Evolutionary conservation across 2,329 filamentous ascomycete species (phyloP).

Genomic region (Macrophomina phaseolina): DNA sequence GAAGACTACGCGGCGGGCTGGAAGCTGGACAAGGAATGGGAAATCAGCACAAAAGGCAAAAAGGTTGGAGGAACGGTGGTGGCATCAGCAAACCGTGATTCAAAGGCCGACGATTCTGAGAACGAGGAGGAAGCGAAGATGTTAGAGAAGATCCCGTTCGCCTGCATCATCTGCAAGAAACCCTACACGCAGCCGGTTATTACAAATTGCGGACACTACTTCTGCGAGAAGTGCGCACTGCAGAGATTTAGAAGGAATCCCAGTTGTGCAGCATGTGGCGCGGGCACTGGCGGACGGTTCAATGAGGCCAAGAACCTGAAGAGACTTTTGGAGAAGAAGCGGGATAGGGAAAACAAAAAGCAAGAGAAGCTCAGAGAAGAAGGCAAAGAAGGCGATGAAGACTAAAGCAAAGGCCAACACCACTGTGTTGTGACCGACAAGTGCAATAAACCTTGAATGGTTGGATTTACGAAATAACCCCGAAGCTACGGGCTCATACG

Average conservation of each 20-base stretch:
- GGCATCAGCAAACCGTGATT: conserved; percentile 61
- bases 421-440: background rate
- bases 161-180: conserved; percentile 83
- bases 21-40: conserved; percentile 96
- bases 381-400: conserved; percentile 57
- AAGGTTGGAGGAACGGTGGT: conserved; percentile 59
- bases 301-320: conserved; percentile 84
- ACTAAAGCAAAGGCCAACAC: conserved; percentile 43
- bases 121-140: conserved; percentile 70
- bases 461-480: no score
- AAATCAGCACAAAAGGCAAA: conserved; percentile 73
- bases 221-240: conserved; percentile 89
- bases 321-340: conserved; percentile 78
- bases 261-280: conserved; percentile 82
- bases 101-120: conserved; percentile 52
- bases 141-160: conserved; percentile 85
- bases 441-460: no score
- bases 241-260: conserved; percentile 86
- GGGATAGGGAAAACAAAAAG: conserved; percentile 64
- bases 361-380: conserved; percentile 61
- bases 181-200: conserved; percentile 80
- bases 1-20: conserved; percentile 89
- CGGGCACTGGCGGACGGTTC: conserved; percentile 87
- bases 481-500: no score
- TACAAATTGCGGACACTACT: conserved; percentile 94